Evolutionary conservation across 208 protist species (phyloP), one percentile per base, ranked within the genome.

Genomic region (Sergeia podlipaevii): DNA sequence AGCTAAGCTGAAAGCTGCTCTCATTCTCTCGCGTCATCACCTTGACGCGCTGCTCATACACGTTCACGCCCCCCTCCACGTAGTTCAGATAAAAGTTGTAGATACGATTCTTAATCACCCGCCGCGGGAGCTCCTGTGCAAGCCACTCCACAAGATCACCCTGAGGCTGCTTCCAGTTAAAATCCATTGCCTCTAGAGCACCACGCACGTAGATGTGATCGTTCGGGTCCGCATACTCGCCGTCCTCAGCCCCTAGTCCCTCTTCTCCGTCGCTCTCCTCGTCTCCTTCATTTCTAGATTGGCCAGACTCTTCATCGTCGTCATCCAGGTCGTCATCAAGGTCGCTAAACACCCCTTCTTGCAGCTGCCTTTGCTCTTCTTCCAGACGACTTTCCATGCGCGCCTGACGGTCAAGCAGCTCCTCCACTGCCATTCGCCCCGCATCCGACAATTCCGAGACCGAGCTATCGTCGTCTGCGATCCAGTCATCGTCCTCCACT

Each of bases 1-100:
- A 99, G 70, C 80, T 92, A 0, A 99, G 77, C 32, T 96, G 72
- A 39, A 99, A 83, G 43, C 85, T 97, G 61, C 91, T 77, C 27
- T 91, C 87, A 57, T 94, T 93, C 54, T 98, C 95, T n/a, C 86
- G 85, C 21, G 84, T 90, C 85, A 96, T 92, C 17, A 77, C 66
- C 24, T 74, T 82, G 48, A 96, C 77, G 38, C 80, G 77, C 45
- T 80, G 67, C 60, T 91, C 82, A 57, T 96, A 96, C 26, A 94
- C 74, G 30, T 70, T 74, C n/a, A 80, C 68, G 28, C 70, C 77
- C 55, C 81, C 69, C 43, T 91, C 81, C 33, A 85, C 70, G 65
- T 90, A 96, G 74, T 96, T 96, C 53, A 84, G 63, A 68, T 90
- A 93, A 58, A 96, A 94, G 68, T 92, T 91, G 62, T 91, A 94